A percentile compares a stretch with the other conserved stretches of the same genome.
Conservation (phyloP, 345 rosid species). For the Eucalyptus melliodora region DNA sequence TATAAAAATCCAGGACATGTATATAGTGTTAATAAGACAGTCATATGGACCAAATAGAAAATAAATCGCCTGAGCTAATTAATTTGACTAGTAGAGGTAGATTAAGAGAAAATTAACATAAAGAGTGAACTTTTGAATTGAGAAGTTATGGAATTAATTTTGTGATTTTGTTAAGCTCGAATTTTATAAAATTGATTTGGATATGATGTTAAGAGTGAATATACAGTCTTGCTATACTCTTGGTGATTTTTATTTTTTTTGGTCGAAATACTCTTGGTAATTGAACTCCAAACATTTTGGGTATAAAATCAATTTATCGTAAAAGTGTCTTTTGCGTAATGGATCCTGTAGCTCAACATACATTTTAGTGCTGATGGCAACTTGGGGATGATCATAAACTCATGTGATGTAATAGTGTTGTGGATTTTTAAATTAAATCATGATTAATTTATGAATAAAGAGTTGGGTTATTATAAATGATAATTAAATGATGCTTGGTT, state of each 20-base stretch:
- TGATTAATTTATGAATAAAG: neutral
- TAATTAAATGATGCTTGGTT: neutral
- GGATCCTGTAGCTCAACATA: neutral
- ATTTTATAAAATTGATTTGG: neutral
- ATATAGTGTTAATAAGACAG: neutral
- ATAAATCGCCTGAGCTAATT: neutral
- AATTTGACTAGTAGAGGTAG: neutral
- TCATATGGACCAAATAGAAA: neutral
- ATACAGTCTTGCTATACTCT: no score
- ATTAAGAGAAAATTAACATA: neutral
- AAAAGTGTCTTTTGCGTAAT: no score
- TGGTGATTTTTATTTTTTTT: neutral
- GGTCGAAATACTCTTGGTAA: no score
- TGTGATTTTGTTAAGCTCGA: neutral
- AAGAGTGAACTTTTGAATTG: neutral
- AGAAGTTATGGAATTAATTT: neutral
- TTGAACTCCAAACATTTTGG: neutral
- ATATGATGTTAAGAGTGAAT: neutral
- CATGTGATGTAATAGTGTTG: neutral
- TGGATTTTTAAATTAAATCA: neutral
- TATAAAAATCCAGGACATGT: neutral
- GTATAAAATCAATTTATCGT: no score
- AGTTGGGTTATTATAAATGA: neutral
- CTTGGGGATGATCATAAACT: neutral
- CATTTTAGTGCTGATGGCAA: neutral